Conservation (phyloP, 352 stramenopile genomes). For the Peronospora tabacina region DNA sequence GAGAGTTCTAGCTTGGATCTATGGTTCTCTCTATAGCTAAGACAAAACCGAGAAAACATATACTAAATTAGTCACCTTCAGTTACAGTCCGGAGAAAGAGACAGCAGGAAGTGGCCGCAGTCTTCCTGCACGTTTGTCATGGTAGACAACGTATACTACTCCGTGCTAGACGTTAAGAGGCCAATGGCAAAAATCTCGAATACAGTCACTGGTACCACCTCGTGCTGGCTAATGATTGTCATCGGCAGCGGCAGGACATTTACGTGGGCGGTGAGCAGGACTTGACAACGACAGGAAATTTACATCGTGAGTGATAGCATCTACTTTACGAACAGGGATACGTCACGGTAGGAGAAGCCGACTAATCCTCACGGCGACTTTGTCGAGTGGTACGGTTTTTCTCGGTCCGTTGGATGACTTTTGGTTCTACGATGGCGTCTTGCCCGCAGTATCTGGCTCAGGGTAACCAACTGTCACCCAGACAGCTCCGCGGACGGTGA, state of each 20-base stretch:
- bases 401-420: conserved; percentile 36
- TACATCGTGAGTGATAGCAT: conserved; percentile 26
- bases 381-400: conserved; percentile 41
- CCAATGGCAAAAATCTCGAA: conserved; percentile 21
- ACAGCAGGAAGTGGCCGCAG: conserved; percentile 26
- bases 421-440: conserved; percentile 12
- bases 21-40: conserved; percentile 31
- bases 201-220: conserved; percentile 40
- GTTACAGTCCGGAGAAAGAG: conserved; percentile 31
- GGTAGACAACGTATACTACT: conserved; percentile 43
- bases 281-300: conserved; percentile 3
- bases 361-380: conserved; percentile 22
- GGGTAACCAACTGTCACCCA: conserved; percentile 4
- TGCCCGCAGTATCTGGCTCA: conserved; percentile 11
- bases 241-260: conserved; percentile 24
- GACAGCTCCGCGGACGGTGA: conserved; percentile 7
- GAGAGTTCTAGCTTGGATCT: conserved; percentile 33
- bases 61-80: conserved; percentile 34
- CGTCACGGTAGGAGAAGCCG: conserved; percentile 18
- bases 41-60: conserved; percentile 4
- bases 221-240: conserved; percentile 29
- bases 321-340: conserved; percentile 37
- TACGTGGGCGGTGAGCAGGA: conserved; percentile 34
- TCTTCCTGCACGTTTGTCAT: conserved; percentile 39
- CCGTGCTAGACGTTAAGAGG: conserved; percentile 29